Percentiles rank a stretch among this genome's conserved stretches.
Conservation (phyloP, 2,329 filamentous ascomycete species). For the Hymenoscyphus repandus region DNA sequence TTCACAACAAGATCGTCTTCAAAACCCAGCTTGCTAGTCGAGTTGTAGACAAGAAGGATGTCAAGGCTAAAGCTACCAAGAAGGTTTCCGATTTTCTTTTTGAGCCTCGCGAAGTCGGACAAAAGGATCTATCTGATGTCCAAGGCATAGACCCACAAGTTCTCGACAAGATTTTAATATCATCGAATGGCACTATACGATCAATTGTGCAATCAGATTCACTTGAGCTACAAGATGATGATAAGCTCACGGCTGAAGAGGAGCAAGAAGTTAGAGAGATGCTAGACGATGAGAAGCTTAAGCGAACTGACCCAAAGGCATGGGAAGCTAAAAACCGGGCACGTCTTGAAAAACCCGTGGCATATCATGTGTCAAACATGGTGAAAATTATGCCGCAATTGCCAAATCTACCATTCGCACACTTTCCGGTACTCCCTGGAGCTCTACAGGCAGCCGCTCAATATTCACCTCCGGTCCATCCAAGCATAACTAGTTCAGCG, state of each 20-base stretch:
- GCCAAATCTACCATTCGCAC: background rate
- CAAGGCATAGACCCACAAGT: constrained; percentile 54
- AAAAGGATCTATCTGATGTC: constrained; percentile 47
- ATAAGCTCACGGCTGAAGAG: constrained; percentile 59
- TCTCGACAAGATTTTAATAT: constrained; percentile 56
- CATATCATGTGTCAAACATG: background rate
- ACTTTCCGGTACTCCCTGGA: too few species aligned
- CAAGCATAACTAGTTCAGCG: background rate
- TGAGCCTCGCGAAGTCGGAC: constrained; percentile 45
- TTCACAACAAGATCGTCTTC: constrained; percentile 72
- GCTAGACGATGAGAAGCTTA: constrained; percentile 31
- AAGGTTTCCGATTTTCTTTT: constrained; percentile 52
- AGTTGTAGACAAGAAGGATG: constrained; percentile 80
- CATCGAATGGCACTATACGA: constrained; percentile 43
- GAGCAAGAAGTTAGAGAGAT: constrained; percentile 46
- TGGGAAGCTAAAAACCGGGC: constrained; percentile 1
- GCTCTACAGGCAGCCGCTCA: background rate
- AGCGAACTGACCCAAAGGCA: constrained; percentile 23
- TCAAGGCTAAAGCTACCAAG: constrained; percentile 58
- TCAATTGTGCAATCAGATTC: constrained; percentile 64
- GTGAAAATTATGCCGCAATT: background rate
- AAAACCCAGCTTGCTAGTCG: constrained; percentile 75
- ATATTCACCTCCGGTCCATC: background rate
- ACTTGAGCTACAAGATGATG: constrained; percentile 64
- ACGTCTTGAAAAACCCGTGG: background rate